phyloP scores from a whole-genome alignment of 495 filamentous ascomycete species.

The Darksidea phi region DNA sequence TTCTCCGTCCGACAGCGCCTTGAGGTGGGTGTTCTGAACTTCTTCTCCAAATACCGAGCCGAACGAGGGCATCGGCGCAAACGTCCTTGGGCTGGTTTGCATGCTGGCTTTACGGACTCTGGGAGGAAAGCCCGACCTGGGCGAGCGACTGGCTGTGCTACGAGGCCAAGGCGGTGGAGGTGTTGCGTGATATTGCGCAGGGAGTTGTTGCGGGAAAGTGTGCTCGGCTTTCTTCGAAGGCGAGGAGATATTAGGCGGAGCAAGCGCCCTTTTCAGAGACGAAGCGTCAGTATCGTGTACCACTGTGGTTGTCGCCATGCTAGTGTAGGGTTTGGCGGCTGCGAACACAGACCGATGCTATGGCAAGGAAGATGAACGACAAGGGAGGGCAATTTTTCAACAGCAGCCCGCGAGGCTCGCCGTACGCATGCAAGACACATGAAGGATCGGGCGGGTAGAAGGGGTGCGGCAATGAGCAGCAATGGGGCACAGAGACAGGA shows the following conservation, averaged over 20 bases:
- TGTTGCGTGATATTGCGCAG: conserved; percentile 2
- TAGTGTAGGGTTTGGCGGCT: background rate
- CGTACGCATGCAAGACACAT: background rate
- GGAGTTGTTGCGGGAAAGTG: conserved; percentile 4
- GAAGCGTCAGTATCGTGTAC: conserved; percentile 38
- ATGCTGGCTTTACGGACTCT: conserved; percentile 32
- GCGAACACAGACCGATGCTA: background rate
- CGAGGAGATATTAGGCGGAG: conserved; percentile 34
- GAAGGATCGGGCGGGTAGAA: conserved; percentile 14
- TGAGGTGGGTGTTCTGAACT: conserved; percentile 19
- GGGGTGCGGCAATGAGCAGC: background rate
- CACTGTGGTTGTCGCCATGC: conserved; percentile 32
- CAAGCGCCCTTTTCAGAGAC: conserved; percentile 39
- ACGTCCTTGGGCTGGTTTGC: conserved; percentile 33
- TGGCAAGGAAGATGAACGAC: background rate
- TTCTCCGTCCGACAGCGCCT: conserved; percentile 20
- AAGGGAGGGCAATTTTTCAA: background rate
- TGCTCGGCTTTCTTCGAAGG: conserved; percentile 35
- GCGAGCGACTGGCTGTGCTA: conserved; percentile 18
- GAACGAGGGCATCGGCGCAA: conserved; percentile 40
- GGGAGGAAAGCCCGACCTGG: conserved; percentile 13
- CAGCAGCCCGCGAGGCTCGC: background rate
- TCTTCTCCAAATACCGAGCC: conserved; percentile 42
- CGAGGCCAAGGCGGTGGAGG: background rate
- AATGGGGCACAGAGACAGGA: conserved; percentile 29